Evolutionary conservation across 2,329 filamentous ascomycete species (phyloP).

Genomic region (Cryphonectria radicalis): DNA sequence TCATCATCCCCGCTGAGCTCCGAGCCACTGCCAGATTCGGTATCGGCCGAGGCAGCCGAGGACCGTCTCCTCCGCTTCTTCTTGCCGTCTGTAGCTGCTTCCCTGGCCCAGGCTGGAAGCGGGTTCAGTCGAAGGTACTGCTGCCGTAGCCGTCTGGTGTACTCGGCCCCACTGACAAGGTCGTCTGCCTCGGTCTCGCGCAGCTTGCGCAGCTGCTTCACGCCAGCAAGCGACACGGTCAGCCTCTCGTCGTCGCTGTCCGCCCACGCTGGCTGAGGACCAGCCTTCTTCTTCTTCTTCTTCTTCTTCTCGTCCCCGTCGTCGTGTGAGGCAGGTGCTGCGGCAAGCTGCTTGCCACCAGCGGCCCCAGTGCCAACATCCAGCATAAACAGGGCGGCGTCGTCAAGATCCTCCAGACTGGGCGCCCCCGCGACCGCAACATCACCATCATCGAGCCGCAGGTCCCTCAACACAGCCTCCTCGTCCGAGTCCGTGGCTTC

Average conservation of each 20-base stretch:
- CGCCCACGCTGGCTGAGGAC: slow-evolving; percentile 73
- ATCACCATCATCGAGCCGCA: slow-evolving; percentile 37
- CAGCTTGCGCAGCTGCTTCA: slow-evolving; percentile 79
- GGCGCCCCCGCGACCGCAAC: slow-evolving; percentile 26
- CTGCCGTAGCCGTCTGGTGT: slow-evolving; percentile 76
- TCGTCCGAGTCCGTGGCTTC: slow-evolving; percentile 48
- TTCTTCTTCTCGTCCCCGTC: slow-evolving; percentile 23
- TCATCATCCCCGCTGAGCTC: slow-evolving; percentile 38
- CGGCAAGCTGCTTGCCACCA: slow-evolving; percentile 38
- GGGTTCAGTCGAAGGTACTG: slow-evolving; percentile 71
- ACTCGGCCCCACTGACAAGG: slow-evolving; percentile 83
- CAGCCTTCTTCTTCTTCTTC: slow-evolving; percentile 26
- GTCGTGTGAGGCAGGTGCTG: slow-evolving; percentile 33
- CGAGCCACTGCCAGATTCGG: slow-evolving; percentile 39
- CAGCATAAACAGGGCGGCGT: slow-evolving; percentile 84
- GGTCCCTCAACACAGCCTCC: slow-evolving; percentile 42
- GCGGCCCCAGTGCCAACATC: slow-evolving; percentile 65
- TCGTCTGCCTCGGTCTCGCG: slow-evolving; percentile 82
- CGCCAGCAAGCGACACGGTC: slow-evolving; percentile 78
- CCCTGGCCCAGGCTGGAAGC: slow-evolving; percentile 62
- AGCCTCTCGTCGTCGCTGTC: slow-evolving; percentile 95
- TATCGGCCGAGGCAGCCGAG: slow-evolving; percentile 49
- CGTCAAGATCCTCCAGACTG: slow-evolving; percentile 57
- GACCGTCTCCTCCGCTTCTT: slow-evolving; percentile 56
- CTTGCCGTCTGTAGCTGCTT: slow-evolving; percentile 51